A percentile compares a stretch with the other conserved stretches of the same genome.
Evolutionary conservation across 495 filamentous ascomycete species (phyloP).

Genomic region (Aspergillus funiculosus): DNA sequence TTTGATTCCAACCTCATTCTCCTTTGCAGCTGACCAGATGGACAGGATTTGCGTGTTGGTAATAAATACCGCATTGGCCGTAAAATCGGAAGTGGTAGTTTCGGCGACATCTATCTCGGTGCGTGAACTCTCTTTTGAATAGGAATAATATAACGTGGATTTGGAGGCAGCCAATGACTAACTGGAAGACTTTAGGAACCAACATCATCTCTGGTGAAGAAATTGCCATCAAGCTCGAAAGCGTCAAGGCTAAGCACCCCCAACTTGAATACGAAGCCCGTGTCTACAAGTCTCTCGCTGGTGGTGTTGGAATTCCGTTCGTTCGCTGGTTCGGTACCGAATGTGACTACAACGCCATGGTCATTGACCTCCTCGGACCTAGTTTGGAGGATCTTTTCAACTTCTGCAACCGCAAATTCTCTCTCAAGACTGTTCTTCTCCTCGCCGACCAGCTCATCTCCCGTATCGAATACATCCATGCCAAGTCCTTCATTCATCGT

Average conservation of each 20-base stretch:
- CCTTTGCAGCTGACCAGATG: neutral
- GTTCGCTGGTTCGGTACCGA: constrained; percentile 99
- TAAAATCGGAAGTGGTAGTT: constrained; percentile 97
- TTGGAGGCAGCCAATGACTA: constrained; percentile 1
- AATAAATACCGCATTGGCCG: constrained; percentile 99
- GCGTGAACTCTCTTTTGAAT: constrained; percentile 20
- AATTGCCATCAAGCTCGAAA: constrained; percentile 99
- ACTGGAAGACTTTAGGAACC: constrained; percentile 53
- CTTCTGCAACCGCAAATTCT: constrained; percentile 99
- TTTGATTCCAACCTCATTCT: neutral
- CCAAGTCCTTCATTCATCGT: constrained; percentile 99
- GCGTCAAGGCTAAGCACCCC: constrained; percentile 98
- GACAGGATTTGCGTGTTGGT: constrained; percentile 94
- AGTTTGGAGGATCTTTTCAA: constrained; percentile 99
- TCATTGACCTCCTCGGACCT: constrained; percentile 94
- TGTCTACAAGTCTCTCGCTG: constrained; percentile 98
- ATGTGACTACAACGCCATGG: constrained; percentile 99
- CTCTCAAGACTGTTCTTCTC: constrained; percentile 96
- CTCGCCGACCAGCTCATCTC: constrained; percentile 98
- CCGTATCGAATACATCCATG: constrained; percentile 99
- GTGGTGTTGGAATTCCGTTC: constrained; percentile 97
- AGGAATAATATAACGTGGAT: neutral
- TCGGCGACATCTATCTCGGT: constrained; percentile 99
- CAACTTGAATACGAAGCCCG: constrained; percentile 99
- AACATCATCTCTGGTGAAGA: constrained; percentile 99